A percentile compares a stretch with the other conserved stretches of the same genome.
Evolutionary conservation across 768 basidiomycete species (phyloP).

Genomic region (Chalciporus chontae): DNA sequence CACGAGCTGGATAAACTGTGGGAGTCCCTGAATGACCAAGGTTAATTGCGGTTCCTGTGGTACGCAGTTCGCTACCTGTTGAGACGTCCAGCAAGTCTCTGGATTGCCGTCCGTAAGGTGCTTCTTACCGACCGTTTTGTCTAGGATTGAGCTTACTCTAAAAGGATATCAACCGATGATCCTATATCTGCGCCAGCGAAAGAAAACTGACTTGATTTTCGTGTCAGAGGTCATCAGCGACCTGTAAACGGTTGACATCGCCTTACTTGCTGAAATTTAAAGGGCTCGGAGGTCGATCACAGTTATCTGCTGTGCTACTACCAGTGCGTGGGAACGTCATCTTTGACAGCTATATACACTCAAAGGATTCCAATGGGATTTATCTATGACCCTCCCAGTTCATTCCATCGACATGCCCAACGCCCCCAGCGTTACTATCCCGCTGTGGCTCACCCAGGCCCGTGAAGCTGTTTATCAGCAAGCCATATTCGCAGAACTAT

Average conservation of each 20-base stretch:
- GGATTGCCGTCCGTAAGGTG: conserved; percentile 64
- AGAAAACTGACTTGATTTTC: conserved; percentile 38
- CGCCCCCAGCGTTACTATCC: background rate
- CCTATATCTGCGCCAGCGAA: conserved; percentile 18
- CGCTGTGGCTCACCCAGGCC: conserved; percentile 17
- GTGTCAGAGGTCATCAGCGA: conserved; percentile 24
- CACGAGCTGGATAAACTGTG: conserved; percentile 67
- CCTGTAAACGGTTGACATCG: conserved; percentile 21
- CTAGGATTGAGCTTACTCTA: conserved; percentile 79
- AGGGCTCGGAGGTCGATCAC: conserved; percentile 1
- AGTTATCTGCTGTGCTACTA: conserved; percentile 1
- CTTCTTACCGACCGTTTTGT: conserved; percentile 71
- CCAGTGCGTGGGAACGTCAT: conserved; percentile 17
- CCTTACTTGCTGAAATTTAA: background rate
- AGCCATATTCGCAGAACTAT: conserved; percentile 33
- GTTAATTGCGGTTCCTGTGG: background rate
- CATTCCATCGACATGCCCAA: conserved; percentile 9
- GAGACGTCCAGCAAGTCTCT: conserved; percentile 85
- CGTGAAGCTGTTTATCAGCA: conserved; percentile 14
- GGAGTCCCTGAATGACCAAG: conserved; percentile 54
- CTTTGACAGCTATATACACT: background rate
- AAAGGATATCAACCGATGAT: conserved; percentile 5
- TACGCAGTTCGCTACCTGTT: conserved; percentile 48
- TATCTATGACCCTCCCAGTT: background rate
- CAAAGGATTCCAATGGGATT: background rate